Evolutionary conservation across 2,329 filamentous ascomycete species (phyloP), one percentile per base, ranked within the genome.

Genomic region (Scopulariopsis brevicaulis): DNA sequence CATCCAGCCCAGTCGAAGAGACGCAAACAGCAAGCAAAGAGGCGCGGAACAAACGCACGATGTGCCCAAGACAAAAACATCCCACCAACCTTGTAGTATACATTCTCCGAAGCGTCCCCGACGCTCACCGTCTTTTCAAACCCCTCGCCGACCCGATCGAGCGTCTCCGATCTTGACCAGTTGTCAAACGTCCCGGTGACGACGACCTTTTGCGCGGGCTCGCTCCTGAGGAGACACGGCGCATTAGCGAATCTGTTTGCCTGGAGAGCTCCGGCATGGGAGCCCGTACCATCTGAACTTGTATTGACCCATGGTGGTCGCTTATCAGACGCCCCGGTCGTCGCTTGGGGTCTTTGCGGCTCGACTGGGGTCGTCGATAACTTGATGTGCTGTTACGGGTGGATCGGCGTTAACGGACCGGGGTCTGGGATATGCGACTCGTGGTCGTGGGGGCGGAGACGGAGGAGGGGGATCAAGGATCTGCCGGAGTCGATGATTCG

Each of bases 121-220:
- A 97, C 78, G 57, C 82, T 76, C 60, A 99, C 90, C 37, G 83
- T 83, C 78, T 96, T 96, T 73, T 87, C 79, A 72, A 95, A 96
- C 65, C 80, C 48, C 62, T 84, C 77, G 68, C 81, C 87, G 48
- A 84, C 79, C 75, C 90, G 90, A 54, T 91, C 85, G 59, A 99
- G 81, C 76, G 88, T 83, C 71, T 93, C 83, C 59, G 84, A 90
- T 79, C 94, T 93, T 64, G 82, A 81, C 94, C 94, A 99, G 75
- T 90, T 82, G 74, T 97, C 93, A 70, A 97, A 97, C 62, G 89
- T 93, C 70, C 94, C 94, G 48, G 93, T 97, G 65, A 97, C 94
- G 73, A 87, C 93, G 71, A 97, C 93, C 70, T 95, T 88, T 64
- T 85, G 81, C 69, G 89, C 92, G 65, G 84, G 78, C 71, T 94